A percentile compares a stretch with the other conserved stretches of the same genome.
These are phyloP conservation scores for Trametes versicolor DNA, from an alignment of 1,284 basidiomycete genomes.

Conservation along the genomic window DNA sequence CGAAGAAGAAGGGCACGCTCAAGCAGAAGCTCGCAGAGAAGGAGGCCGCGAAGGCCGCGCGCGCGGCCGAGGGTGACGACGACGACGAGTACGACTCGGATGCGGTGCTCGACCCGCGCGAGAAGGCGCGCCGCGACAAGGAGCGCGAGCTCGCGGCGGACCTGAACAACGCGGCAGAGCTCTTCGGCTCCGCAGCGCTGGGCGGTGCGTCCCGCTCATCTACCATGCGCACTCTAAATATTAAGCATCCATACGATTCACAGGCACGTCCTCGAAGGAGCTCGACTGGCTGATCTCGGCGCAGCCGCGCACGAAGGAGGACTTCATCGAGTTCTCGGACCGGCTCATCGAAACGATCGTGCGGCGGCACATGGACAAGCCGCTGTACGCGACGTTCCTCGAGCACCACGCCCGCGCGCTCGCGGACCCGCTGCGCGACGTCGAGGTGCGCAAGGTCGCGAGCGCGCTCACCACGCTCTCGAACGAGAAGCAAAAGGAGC, in stretches of 20 bases:
- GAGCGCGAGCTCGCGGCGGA: slow-evolving; percentile 88
- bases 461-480: slow-evolving; percentile 84
- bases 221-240: too few species aligned
- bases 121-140: slow-evolving; percentile 78
- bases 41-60: slow-evolving; percentile 72
- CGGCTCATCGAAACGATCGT: slow-evolving; percentile 79
- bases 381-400: slow-evolving; percentile 83
- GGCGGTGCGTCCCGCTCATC: slow-evolving; percentile 61
- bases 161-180: slow-evolving; percentile 81
- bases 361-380: slow-evolving; percentile 81
- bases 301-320: slow-evolving; percentile 86
- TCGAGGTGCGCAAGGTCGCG: slow-evolving; percentile 90
- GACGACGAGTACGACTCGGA: slow-evolving; percentile 76
- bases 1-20: slow-evolving; percentile 90
- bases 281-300: slow-evolving; percentile 76
- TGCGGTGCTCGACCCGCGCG: slow-evolving; percentile 81
- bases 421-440: slow-evolving; percentile 80
- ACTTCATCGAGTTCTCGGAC: slow-evolving; percentile 79
- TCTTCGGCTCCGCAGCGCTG: slow-evolving; percentile 79
- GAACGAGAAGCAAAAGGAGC: slow-evolving; percentile 94
- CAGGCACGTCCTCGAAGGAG: slow-evolving; percentile 73
- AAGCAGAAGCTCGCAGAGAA: slow-evolving; percentile 93
- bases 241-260: too few species aligned
- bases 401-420: slow-evolving; percentile 84
- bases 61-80: slow-evolving; percentile 48